These are phyloP conservation scores for Copromyces sp. DNA, from an alignment of 495 filamentous ascomycete genomes.

Conservation along the genomic window DNA sequence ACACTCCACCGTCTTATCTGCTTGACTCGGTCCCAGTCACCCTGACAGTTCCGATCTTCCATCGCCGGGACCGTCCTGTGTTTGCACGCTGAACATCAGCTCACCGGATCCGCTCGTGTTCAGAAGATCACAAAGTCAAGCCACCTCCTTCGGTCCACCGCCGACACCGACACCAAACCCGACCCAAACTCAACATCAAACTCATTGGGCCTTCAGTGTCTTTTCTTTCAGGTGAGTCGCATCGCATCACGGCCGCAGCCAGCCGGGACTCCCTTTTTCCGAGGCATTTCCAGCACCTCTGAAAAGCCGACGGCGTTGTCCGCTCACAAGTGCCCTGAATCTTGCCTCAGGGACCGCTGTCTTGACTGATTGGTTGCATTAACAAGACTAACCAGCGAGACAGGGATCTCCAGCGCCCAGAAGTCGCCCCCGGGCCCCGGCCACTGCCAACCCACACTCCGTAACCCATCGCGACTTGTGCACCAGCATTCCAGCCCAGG, in stretches of 20 bases:
- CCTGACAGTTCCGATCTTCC: not conserved
- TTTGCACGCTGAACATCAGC: not conserved
- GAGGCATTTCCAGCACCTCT: constrained; percentile 11
- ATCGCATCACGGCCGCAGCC: not conserved
- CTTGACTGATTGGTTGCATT: constrained; percentile 9
- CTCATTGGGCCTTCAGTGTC: not conserved
- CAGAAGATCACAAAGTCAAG: not conserved
- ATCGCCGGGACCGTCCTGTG: not conserved
- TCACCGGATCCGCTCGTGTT: not conserved
- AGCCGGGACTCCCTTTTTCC: constrained; percentile 1
- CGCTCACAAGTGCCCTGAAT: constrained; percentile 4
- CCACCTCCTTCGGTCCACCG: not conserved
- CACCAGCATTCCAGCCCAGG: constrained; percentile 14
- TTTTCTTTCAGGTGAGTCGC: not conserved
- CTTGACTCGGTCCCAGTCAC: not conserved
- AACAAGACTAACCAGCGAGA: not conserved
- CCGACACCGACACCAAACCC: not conserved
- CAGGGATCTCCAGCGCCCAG: not conserved
- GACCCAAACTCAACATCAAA: not conserved
- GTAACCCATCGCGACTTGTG: constrained; percentile 3
- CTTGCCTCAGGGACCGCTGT: constrained; percentile 5
- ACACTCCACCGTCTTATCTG: not conserved
- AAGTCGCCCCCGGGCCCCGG: not conserved
- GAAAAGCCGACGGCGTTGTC: constrained; percentile 15
- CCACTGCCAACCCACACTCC: constrained; percentile 8